A percentile compares a stretch with the other conserved stretches of the same genome.
Conservation (phyloP, 768 basidiomycete species). For the Mycena chlorophos region DNA sequence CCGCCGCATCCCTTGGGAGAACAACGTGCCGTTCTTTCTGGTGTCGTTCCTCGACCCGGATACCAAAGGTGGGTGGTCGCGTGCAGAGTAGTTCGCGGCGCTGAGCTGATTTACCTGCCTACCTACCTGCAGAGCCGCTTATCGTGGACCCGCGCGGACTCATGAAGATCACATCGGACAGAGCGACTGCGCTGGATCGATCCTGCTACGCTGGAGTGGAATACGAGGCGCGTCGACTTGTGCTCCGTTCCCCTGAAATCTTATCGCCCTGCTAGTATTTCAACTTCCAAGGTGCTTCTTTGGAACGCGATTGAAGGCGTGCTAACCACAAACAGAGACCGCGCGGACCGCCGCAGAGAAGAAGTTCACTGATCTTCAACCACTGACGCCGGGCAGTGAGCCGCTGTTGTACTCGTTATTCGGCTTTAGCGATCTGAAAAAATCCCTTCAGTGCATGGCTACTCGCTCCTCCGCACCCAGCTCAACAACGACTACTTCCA, state of each 20-base stretch:
- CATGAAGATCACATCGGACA: constrained; percentile 57
- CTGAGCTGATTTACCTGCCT: not conserved
- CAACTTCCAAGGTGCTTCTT: constrained; percentile 75
- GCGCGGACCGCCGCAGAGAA: constrained; percentile 75
- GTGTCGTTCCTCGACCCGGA: constrained; percentile 89
- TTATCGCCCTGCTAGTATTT: constrained; percentile 60
- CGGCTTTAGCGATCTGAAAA: not conserved
- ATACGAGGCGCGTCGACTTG: constrained; percentile 69
- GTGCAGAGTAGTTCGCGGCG: not conserved
- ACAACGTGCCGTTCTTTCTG: constrained; percentile 90
- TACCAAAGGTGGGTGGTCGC: constrained; percentile 41
- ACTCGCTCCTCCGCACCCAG: constrained; percentile 88
- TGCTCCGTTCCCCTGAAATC: not conserved
- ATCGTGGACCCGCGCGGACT: constrained; percentile 86
- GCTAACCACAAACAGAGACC: constrained; percentile 58
- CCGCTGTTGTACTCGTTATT: not conserved
- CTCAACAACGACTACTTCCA: constrained; percentile 88
- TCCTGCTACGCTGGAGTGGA: constrained; percentile 86
- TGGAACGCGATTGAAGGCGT: not conserved
- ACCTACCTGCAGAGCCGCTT: constrained; percentile 50
- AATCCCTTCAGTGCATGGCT: constrained; percentile 81
- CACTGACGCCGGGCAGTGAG: constrained; percentile 89
- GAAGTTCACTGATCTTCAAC: constrained; percentile 68
- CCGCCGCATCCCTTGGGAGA: constrained; percentile 90
- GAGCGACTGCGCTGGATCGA: constrained; percentile 48